Evolutionary conservation across 2,329 filamentous ascomycete genomes (phyloP).

Genomic region (Orbilia ellipsospora): DNA sequence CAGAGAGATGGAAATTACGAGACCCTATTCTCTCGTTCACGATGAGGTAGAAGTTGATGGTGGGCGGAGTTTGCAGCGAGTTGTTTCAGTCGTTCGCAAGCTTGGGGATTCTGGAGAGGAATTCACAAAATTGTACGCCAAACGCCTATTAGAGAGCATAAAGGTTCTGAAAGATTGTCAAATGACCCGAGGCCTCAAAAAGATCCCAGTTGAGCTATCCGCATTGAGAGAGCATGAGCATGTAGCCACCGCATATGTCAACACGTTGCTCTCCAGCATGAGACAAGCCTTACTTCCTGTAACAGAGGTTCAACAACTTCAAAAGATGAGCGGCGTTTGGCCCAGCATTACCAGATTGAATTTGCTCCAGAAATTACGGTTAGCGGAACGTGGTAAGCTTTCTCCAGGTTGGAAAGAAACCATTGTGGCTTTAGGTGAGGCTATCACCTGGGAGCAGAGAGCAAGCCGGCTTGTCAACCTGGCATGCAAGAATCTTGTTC

Average conservation of each 20-base stretch:
- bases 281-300: no score
- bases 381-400: neutral
- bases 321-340: slow-evolving; percentile 47
- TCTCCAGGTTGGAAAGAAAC: neutral
- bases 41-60: no score
- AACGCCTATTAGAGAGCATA: slow-evolving; percentile 13
- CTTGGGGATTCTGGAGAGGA: neutral
- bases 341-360: slow-evolving; percentile 11
- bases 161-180: no score
- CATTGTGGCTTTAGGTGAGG: slow-evolving; percentile 21
- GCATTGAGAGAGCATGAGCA: no score
- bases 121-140: slow-evolving; percentile 21
- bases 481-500: neutral
- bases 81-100: no score
- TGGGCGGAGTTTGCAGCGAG: no score
- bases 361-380: slow-evolving; percentile 8
- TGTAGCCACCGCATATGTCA: no score
- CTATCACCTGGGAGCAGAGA: slow-evolving; percentile 36
- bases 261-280: no score
- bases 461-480: slow-evolving; percentile 11
- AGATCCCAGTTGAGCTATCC: no score
- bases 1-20: neutral
- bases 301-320: no score
- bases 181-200: no score
- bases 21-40: neutral